phyloP scores from a whole-genome alignment of 352 stramenopile species.

The Phytophthora uliginosa region DNA sequence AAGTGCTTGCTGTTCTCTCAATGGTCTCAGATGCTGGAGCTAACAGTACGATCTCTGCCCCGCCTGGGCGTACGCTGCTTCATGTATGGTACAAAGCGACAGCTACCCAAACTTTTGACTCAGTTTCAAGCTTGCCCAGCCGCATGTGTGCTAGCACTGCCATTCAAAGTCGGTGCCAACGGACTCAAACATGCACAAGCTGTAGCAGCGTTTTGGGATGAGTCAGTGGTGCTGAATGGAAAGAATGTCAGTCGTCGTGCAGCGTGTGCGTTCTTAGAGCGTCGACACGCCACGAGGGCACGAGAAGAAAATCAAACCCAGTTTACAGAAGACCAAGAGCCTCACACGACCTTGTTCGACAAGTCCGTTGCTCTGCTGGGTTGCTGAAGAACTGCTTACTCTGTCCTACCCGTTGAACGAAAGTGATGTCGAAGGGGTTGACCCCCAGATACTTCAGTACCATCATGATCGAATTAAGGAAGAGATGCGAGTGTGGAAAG shows the following conservation, averaged over 20 bases:
- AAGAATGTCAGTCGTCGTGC: constrained; percentile 35
- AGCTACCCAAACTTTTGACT: constrained; percentile 52
- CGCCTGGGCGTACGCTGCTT: constrained; percentile 79
- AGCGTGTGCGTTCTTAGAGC: constrained; percentile 49
- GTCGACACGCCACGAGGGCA: constrained; percentile 44
- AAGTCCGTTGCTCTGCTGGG: constrained; percentile 28
- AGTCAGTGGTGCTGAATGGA: constrained; percentile 53
- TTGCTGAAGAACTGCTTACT: constrained; percentile 36
- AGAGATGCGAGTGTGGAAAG: constrained; percentile 25
- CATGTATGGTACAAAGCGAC: constrained; percentile 66
- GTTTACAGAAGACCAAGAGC: background rate
- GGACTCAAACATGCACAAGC: constrained; percentile 65
- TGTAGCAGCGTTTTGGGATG: constrained; percentile 53
- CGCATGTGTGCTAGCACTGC: constrained; percentile 76
- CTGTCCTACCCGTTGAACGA: constrained; percentile 15
- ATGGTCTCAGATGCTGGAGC: constrained; percentile 90
- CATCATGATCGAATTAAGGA: constrained; percentile 18
- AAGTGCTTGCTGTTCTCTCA: constrained; percentile 95
- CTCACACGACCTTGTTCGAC: constrained; percentile 43
- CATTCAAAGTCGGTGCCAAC: constrained; percentile 92
- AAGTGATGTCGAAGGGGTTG: constrained; percentile 1
- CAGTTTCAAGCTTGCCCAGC: constrained; percentile 62
- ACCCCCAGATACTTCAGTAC: constrained; percentile 10
- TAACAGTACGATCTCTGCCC: constrained; percentile 35
- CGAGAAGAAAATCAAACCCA: constrained; percentile 20